These are phyloP conservation scores for Thelonectria rubi DNA, from an alignment of 2,329 filamentous ascomycete genomes.

Conservation along the genomic window DNA sequence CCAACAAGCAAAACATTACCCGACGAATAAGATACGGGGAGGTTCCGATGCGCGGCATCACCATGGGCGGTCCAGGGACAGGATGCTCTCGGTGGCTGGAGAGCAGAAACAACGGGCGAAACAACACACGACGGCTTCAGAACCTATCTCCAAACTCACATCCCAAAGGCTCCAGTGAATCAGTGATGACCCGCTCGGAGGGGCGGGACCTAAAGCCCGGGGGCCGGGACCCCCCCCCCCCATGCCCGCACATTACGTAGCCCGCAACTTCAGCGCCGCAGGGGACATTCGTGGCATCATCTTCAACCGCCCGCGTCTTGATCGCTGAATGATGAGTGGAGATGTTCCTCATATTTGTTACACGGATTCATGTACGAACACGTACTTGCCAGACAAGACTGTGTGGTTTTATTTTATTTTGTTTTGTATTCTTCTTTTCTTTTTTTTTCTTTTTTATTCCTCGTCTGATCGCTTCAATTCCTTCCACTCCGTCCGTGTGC, in stretches of 20 bases:
- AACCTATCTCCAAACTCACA: too few species aligned
- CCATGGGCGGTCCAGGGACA: too few species aligned
- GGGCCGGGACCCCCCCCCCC: background rate
- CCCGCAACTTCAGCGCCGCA: conserved; percentile 38
- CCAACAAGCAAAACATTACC: too few species aligned
- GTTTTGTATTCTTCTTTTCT: background rate
- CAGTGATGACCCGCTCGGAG: conserved; percentile 1
- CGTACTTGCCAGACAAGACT: conserved; percentile 18
- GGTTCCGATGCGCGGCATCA: background rate
- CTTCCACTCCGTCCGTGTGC: background rate
- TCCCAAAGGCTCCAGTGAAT: too few species aligned
- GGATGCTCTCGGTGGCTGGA: background rate
- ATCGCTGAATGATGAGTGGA: conserved; percentile 9
- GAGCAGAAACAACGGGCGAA: too few species aligned
- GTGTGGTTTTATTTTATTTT: background rate
- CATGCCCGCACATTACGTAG: background rate
- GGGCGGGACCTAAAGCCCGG: conserved; percentile 2
- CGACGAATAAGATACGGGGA: background rate
- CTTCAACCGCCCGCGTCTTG: conserved; percentile 6
- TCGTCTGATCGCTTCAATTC: conserved; percentile 7
- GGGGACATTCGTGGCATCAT: conserved; percentile 31
- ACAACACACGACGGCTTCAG: too few species aligned
- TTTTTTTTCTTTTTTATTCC: conserved; percentile 2
- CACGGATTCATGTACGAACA: conserved; percentile 34
- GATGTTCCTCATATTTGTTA: conserved; percentile 21